These are phyloP conservation scores for Geotrichum reessii DNA, from an alignment of 1,139 yeast genomes.

Conservation along the genomic window DNA sequence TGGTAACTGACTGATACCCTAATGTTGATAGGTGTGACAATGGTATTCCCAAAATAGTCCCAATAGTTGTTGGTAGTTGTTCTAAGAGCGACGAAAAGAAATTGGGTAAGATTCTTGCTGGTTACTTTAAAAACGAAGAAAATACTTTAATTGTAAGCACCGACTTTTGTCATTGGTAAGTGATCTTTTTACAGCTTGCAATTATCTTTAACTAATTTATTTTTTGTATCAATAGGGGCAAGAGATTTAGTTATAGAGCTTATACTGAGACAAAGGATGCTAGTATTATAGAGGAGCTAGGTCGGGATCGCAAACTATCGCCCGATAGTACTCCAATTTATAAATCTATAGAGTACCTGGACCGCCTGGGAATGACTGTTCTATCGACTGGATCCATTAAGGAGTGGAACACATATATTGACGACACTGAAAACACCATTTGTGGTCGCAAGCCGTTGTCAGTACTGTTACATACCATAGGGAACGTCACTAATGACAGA, in stretches of 20 bases:
- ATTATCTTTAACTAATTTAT: constrained; percentile 2
- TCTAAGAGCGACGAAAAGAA: constrained; percentile 42
- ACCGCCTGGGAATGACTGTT: constrained; percentile 61
- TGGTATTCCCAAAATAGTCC: constrained; percentile 50
- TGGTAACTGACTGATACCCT: constrained; percentile 4
- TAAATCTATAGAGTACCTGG: constrained; percentile 67
- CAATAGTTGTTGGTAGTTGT: constrained; percentile 71
- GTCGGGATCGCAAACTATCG: constrained; percentile 7
- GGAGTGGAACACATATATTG: constrained; percentile 64
- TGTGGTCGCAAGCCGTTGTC: constrained; percentile 88
- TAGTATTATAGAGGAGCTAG: neutral
- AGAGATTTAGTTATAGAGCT: constrained; percentile 24
- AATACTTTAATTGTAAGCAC: constrained; percentile 77
- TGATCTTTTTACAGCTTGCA: constrained; percentile 33
- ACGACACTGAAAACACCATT: constrained; percentile 73
- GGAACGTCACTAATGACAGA: constrained; percentile 28
- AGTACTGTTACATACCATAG: constrained; percentile 52
- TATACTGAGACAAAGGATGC: constrained; percentile 23
- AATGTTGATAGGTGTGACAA: constrained; percentile 28
- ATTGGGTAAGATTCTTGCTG: constrained; percentile 47
- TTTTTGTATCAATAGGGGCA: constrained; percentile 18
- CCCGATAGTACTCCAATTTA: constrained; percentile 45
- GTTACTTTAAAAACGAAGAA: constrained; percentile 50
- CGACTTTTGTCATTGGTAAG: constrained; percentile 95
- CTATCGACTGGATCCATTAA: constrained; percentile 50